These are phyloP conservation scores for Colletotrichum cordylinicola DNA, from an alignment of 2,329 filamentous ascomycete genomes.

Conservation along the genomic window DNA sequence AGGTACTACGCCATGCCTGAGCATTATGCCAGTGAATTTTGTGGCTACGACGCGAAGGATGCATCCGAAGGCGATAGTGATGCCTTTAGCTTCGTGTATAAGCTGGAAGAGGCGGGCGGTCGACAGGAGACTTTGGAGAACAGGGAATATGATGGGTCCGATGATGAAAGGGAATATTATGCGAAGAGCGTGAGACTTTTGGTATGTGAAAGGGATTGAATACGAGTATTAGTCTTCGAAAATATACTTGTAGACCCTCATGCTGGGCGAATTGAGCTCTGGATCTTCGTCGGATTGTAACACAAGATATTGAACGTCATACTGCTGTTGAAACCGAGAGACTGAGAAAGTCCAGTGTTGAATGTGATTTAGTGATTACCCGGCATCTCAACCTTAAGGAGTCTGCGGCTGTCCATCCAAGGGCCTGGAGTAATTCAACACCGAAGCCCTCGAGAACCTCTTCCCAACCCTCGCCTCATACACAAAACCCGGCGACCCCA, in stretches of 20 bases:
- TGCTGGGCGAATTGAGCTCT: too few relatives aligned
- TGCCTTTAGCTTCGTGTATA: accelerated
- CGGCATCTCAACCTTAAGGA: neutral
- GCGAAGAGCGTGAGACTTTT: accelerated
- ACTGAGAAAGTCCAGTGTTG: too few relatives aligned
- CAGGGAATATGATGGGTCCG: neutral
- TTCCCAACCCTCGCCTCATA: neutral
- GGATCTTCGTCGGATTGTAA: too few relatives aligned
- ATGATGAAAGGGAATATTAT: neutral
- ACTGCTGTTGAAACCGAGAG: too few relatives aligned
- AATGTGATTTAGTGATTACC: too few relatives aligned
- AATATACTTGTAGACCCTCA: too few relatives aligned
- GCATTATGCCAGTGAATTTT: accelerated
- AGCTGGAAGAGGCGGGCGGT: accelerated
- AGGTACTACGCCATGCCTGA: neutral
- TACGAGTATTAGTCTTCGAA: accelerated
- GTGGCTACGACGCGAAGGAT: neutral
- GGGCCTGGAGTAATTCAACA: neutral
- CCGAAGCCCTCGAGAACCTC: neutral
- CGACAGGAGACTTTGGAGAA: neutral
- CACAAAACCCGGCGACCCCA: neutral
- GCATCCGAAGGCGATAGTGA: accelerated
- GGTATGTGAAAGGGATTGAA: neutral
- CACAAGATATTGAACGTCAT: too few relatives aligned
- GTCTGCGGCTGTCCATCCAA: neutral